Evolutionary conservation across 2,329 filamentous ascomycete species (phyloP).

Genomic region (Fusarium pilosicola): DNA sequence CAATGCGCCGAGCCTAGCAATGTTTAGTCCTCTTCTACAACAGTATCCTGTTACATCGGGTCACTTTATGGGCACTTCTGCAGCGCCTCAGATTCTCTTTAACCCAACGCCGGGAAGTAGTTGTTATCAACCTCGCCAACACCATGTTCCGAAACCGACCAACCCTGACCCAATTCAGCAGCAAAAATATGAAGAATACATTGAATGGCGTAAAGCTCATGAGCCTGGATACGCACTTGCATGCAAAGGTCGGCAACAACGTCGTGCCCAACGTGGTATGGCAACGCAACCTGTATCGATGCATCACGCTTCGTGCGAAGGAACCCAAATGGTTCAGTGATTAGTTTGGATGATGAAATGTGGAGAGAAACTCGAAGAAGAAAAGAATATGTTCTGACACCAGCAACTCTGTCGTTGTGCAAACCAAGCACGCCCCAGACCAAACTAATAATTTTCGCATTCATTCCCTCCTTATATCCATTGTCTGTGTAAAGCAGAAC

Average conservation of each 20-base stretch:
- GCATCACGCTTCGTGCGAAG: background rate
- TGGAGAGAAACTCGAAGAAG: background rate
- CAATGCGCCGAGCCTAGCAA: background rate
- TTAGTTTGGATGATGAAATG: background rate
- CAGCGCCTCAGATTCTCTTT: background rate
- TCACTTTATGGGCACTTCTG: background rate
- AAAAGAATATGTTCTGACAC: background rate
- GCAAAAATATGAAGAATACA: constrained; percentile 59
- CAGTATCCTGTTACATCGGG: background rate
- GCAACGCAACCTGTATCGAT: background rate
- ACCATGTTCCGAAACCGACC: constrained; percentile 53
- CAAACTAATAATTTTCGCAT: background rate
- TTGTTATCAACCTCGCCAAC: background rate
- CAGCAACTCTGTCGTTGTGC: background rate
- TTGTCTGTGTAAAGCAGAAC: background rate
- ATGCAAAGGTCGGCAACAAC: constrained; percentile 57
- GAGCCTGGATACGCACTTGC: constrained; percentile 59
- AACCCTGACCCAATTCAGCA: constrained; percentile 54
- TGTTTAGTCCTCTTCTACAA: constrained; percentile 2
- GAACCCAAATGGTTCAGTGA: background rate
- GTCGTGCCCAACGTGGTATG: constrained; percentile 46
- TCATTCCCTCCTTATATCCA: background rate
- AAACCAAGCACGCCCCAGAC: background rate
- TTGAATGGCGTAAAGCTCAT: constrained; percentile 60
- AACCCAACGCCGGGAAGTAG: background rate